These are phyloP conservation scores for Salix purpurea DNA, from an alignment of 345 rosid species.

Conservation along the genomic window DNA sequence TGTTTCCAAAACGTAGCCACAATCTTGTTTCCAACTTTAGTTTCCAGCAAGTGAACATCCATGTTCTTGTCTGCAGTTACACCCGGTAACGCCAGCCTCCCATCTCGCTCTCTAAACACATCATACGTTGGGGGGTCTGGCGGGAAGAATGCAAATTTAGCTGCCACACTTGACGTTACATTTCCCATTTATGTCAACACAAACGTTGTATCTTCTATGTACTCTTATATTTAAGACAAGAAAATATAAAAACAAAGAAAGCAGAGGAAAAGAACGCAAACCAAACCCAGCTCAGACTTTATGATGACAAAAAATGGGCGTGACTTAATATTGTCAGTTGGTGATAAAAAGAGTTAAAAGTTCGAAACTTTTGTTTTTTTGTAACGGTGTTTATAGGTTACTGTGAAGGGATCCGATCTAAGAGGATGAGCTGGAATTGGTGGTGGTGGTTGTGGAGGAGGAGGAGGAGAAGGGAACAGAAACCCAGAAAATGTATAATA, in stretches of 20 bases:
- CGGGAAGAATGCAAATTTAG: slow-evolving; percentile 95
- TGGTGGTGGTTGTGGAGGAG: slow-evolving; percentile 7
- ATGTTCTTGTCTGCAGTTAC: slow-evolving; percentile 69
- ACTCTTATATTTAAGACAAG: neutral
- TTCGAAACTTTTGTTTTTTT: neutral
- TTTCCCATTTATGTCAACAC: slow-evolving; percentile 60
- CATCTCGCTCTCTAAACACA: slow-evolving; percentile 52
- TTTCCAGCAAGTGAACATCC: slow-evolving; percentile 71
- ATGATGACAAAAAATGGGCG: neutral
- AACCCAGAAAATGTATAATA: slow-evolving; percentile 21
- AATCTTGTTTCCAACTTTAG: slow-evolving; percentile 72
- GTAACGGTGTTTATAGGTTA: neutral
- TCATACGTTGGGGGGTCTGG: slow-evolving; percentile 94
- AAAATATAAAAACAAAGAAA: neutral
- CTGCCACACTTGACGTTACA: slow-evolving; percentile 89
- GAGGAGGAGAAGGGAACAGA: slow-evolving; percentile 14
- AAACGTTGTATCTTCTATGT: neutral
- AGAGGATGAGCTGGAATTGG: slow-evolving; percentile 39
- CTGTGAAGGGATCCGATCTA: slow-evolving; percentile 50
- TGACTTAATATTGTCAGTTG: neutral
- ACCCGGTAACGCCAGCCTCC: slow-evolving; percentile 60
- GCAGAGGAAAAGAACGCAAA: neutral
- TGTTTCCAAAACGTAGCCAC: slow-evolving; percentile 95
- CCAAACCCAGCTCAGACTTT: slow-evolving; percentile 8
- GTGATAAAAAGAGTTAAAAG: neutral